Evolutionary conservation across 306 rosid genomes (phyloP).

Genomic region (Sophora flavescens): DNA sequence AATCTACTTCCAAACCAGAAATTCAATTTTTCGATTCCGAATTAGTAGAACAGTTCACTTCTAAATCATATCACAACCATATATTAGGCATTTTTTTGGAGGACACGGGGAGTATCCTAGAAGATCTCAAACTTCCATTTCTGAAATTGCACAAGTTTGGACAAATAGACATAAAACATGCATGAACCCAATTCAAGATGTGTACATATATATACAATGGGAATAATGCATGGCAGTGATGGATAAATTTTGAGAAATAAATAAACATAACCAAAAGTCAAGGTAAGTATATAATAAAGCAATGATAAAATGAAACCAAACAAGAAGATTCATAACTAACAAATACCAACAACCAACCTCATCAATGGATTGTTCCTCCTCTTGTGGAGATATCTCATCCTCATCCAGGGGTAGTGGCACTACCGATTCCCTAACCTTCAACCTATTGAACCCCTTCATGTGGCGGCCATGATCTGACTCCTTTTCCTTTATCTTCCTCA

Average conservation of each 20-base stretch:
- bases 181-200: slow-evolving; percentile 31
- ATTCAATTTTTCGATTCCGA: not conserved
- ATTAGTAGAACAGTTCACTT: slow-evolving; percentile 14
- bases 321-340: not conserved
- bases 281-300: not conserved
- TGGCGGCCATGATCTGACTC: slow-evolving; percentile 91
- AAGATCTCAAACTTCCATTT: slow-evolving; percentile 8
- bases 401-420: slow-evolving; percentile 45
- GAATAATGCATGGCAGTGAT: not conserved
- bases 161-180: slow-evolving; percentile 1
- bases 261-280: slow-evolving; percentile 12
- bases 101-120: not conserved
- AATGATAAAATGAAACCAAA: slow-evolving; percentile 34
- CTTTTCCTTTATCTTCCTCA: slow-evolving; percentile 95
- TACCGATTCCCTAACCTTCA: slow-evolving; percentile 66
- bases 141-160: not conserved
- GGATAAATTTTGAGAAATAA: not conserved
- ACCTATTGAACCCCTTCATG: slow-evolving; percentile 90
- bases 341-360: slow-evolving; percentile 64
- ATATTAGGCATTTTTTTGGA: not conserved
- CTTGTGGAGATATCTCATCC: slow-evolving; percentile 50
- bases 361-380: slow-evolving; percentile 55
- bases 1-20: not conserved
- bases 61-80: not conserved
- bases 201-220: not conserved